phyloP scores from a whole-genome alignment of 176 grass and related monocot species.

The bread wheat (Triticum aestivum) region DNA sequence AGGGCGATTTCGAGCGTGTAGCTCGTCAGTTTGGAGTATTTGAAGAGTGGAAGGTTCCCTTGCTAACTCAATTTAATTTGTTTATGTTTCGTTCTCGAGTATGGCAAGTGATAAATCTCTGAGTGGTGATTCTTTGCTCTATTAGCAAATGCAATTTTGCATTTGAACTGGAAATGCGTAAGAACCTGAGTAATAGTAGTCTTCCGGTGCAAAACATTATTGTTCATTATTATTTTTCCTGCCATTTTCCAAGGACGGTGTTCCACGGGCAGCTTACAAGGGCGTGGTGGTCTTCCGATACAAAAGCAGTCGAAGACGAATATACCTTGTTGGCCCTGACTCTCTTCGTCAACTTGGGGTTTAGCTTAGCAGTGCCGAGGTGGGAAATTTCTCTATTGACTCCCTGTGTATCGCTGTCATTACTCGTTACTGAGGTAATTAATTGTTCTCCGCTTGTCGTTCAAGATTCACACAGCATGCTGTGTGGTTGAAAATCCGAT shows the following conservation, averaged over 20 bases:
- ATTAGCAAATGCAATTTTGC: neutral
- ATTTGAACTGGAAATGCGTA: neutral
- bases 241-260: slow-evolving; percentile 58
- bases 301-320: slow-evolving; percentile 52
- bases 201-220: neutral
- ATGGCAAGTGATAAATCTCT: too few relatives aligned
- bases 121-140: neutral
- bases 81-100: too few relatives aligned
- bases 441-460: too few relatives aligned
- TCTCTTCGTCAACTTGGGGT: slow-evolving; percentile 59
- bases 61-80: neutral
- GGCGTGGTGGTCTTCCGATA: slow-evolving; percentile 84
- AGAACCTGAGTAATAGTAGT: neutral
- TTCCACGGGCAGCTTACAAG: slow-evolving; percentile 95
- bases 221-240: neutral
- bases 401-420: too few relatives aligned
- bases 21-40: slow-evolving; percentile 95
- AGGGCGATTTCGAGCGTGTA: slow-evolving; percentile 81
- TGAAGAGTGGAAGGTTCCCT: slow-evolving; percentile 95
- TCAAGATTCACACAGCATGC: too few relatives aligned
- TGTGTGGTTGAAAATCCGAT: too few relatives aligned
- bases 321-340: slow-evolving; percentile 65
- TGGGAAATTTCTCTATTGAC: too few relatives aligned
- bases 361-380: neutral
- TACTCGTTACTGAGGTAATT: too few relatives aligned